Evolutionary conservation across 176 grass and related monocot species (phyloP).

Genomic region (Eremochloa ophiuroides): DNA sequence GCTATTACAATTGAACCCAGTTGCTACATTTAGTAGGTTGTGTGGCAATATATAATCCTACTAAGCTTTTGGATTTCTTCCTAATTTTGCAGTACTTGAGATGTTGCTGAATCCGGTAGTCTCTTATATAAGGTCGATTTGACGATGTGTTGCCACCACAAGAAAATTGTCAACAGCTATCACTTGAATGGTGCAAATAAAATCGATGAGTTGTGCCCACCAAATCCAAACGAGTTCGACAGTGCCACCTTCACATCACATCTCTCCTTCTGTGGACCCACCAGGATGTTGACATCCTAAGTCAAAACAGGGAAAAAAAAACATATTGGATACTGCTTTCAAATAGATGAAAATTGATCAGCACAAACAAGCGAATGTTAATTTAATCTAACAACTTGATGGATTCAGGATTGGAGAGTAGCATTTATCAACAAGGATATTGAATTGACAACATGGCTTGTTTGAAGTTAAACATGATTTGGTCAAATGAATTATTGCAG

Average conservation of each 20-base stretch:
- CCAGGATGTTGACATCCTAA: constrained; percentile 75
- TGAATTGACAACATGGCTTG: neutral
- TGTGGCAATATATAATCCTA: constrained; percentile 34
- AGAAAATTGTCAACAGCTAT: constrained; percentile 22
- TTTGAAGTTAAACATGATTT: no score
- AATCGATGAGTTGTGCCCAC: constrained; percentile 95
- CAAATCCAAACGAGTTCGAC: constrained; percentile 97
- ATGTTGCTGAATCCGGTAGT: constrained; percentile 7
- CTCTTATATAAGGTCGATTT: constrained; percentile 15
- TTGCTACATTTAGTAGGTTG: constrained; percentile 29
- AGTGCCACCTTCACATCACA: constrained; percentile 81
- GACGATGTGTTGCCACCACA: constrained; percentile 10
- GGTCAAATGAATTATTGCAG: neutral
- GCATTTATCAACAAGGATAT: neutral
- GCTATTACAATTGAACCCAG: constrained; percentile 30
- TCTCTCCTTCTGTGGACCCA: constrained; percentile 84
- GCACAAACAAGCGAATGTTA: no score
- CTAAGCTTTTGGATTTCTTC: constrained; percentile 33
- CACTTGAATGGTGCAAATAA: constrained; percentile 80
- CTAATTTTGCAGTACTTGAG: constrained; percentile 33
- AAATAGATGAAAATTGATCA: neutral
- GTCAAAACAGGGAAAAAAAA: constrained; percentile 22
- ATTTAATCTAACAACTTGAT: neutral
- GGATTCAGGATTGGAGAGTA: neutral
- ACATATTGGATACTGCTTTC: neutral